phyloP scores from a whole-genome alignment of 1,139 yeast genomes.

The Yamadazyma atmosphaerica region DNA sequence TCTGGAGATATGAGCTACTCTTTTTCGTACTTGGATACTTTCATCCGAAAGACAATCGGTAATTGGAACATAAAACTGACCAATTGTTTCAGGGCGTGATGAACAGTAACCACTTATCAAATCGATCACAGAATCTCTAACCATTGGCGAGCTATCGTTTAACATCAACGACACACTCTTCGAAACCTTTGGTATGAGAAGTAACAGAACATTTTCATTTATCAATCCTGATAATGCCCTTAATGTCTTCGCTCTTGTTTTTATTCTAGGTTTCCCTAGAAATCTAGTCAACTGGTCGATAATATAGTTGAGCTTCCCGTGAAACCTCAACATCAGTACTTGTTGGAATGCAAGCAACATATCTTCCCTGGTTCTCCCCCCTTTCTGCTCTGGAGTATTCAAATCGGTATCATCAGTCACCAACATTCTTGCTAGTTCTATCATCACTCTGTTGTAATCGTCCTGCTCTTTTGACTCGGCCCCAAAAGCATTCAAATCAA shows the following conservation, averaged over 20 bases:
- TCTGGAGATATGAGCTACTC: conserved; percentile 54
- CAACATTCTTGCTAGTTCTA: too few relatives aligned
- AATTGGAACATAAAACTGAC: conserved; percentile 51
- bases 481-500: too few relatives aligned
- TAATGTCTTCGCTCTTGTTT: conserved; percentile 51
- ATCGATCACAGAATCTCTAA: conserved; percentile 75
- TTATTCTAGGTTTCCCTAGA: conserved; percentile 55
- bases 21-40: conserved; percentile 64
- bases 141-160: conserved; percentile 64
- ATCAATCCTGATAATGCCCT: conserved; percentile 1
- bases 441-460: too few relatives aligned
- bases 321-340: background rate
- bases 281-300: conserved; percentile 48
- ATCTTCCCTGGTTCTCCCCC: background rate
- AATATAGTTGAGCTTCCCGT: conserved; percentile 22
- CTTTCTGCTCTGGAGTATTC: background rate
- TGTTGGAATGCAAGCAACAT: background rate
- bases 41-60: conserved; percentile 55
- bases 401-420: too few relatives aligned
- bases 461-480: too few relatives aligned
- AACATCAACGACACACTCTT: conserved; percentile 53
- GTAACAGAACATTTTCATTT: conserved; percentile 51
- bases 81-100: conserved; percentile 43
- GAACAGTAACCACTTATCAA: conserved; percentile 54
- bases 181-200: conserved; percentile 47